Evolutionary conservation across 163 green algal genomes (phyloP), one percentile per base, ranked within the genome.

Genomic region (Scenedesmus sp.): DNA sequence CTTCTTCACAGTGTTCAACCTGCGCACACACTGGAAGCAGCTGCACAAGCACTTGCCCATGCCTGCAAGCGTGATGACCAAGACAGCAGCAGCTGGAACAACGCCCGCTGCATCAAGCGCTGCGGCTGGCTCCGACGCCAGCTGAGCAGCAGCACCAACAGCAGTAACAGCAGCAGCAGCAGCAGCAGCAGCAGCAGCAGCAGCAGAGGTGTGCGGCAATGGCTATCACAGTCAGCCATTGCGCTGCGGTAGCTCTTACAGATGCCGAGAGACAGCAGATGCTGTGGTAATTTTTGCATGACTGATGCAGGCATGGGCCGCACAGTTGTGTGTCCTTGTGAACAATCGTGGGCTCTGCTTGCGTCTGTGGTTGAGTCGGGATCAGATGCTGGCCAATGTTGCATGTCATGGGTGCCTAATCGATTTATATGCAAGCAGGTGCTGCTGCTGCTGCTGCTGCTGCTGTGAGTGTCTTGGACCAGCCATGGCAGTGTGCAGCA

Each of bases 1-100:
- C 66, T 90, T 90, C 66, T 91, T 91, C 23, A 91, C 87, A 0
- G 46, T 91, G 20, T 91, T 85, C 87, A 91, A 91, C 87, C 87
- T 91, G 20, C 87, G 87, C 46, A 74, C 59, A 20, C 87, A 91
- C 87, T 91, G 66, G 66, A 91, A 91, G 87, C 76, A 84, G 87
- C 73, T 91, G 55, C 87, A 91, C 34, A 85, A 84, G 8, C 73
- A 91, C 23, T 9, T 91, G 3, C 87, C 87, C 5, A 57, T 90
- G 52, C 86, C 86, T 56, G 34, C 86, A 18, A 79, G 70, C 23
- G 70, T 79, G 3, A 79, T 79, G 70, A 79, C 70, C 10, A 79
- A 79, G 70, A 79, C 83, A 54, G 56, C 83, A 76, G 57, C 83
- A 23, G 34, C 2, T 1, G 54, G 54, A 34, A 54, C 82, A 10